Base-by-base conservation (phyloP, 2,329 filamentous ascomycete species). In the Geosmithia putterillii region DNA sequence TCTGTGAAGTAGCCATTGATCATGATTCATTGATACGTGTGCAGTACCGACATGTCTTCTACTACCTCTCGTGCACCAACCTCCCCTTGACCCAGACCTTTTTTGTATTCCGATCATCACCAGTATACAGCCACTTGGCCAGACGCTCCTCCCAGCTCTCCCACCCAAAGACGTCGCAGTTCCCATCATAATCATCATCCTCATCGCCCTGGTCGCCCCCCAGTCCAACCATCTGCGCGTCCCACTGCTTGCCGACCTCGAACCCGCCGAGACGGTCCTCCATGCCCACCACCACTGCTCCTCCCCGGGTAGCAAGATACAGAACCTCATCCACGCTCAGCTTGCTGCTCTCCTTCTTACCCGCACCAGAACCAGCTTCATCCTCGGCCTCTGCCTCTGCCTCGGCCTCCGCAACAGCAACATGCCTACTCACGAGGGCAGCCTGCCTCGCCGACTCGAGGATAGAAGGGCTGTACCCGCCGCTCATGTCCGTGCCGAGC, bases 111-210 rank as follows among this genome's bases (percentile, higher is more conserved):
- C 90, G 71, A 63, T 96, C 92, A 66, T 96, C 89, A 0, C 92
- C 92, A 50, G 78, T 84, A 64, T 85, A 98, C 47, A 96, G 69
- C 92, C 92, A 98, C 69, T 98, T 98, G 42, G 86, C 85, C 10
- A 96, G 65, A 55, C 70, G 77, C 54, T 96, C 86, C 35, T 83
- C 77, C 86, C 85, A 94, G n/a, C 57, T 76, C 71, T 96, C 90
- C 76, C 82, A 87, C 1, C 88, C 89, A 67, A 95, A 98, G 0
- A 95, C 61, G 61, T 95, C 88, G 0, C 95, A 86, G 40, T 81
- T 79, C 0, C 82, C 80, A 2, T 65, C 63, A 3, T 71, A 66
- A 1, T 51, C 52, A 3, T 50, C 58, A 18, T 53, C 53, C 0
- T 67, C 68, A 3, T 66, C 60, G 5, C 63, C 63, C 1, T 64